phyloP scores from a whole-genome alignment of 2,329 filamentous ascomycete species.

The Falciphora oryzae region DNA sequence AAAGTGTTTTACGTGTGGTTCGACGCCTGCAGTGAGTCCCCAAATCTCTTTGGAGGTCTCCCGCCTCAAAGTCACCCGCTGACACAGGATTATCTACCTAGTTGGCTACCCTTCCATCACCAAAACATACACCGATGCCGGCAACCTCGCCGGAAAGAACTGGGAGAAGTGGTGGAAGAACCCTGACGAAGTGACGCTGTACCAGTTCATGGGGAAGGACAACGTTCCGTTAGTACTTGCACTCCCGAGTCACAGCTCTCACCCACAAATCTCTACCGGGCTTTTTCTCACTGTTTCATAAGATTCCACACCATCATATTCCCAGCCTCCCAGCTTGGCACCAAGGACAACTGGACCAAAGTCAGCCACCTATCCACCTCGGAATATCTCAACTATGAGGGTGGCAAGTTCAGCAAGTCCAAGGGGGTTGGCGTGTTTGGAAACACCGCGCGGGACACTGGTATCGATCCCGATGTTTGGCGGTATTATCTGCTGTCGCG shows the following conservation, averaged over 20 bases:
- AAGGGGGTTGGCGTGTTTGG: slow-evolving; percentile 87
- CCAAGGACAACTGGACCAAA: slow-evolving; percentile 81
- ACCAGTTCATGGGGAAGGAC: slow-evolving; percentile 95
- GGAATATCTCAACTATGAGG: slow-evolving; percentile 70
- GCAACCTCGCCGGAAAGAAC: slow-evolving; percentile 13
- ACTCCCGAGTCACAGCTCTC: neutral
- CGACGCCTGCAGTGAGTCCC: slow-evolving; percentile 60
- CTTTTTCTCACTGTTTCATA: slow-evolving; percentile 38
- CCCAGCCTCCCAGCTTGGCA: slow-evolving; percentile 80
- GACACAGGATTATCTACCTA: slow-evolving; percentile 53
- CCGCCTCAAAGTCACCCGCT: neutral
- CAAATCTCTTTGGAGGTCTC: neutral
- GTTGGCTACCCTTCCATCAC: slow-evolving; percentile 93
- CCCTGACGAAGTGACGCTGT: slow-evolving; percentile 79
- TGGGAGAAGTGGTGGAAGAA: slow-evolving; percentile 97
- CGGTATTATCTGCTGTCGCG: slow-evolving; percentile 84
- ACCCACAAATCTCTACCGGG: slow-evolving; percentile 20
- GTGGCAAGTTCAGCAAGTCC: slow-evolving; percentile 90
- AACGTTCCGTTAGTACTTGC: slow-evolving; percentile 46
- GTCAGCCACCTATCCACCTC: slow-evolving; percentile 84
- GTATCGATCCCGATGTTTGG: slow-evolving; percentile 83
- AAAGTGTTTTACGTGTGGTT: slow-evolving; percentile 66
- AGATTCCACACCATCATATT: slow-evolving; percentile 85
- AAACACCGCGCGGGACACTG: slow-evolving; percentile 81
- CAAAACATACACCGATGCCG: slow-evolving; percentile 68